Base-by-base conservation (phyloP, 345 rosid genomes). In the Clarkia xantiana region DNA sequence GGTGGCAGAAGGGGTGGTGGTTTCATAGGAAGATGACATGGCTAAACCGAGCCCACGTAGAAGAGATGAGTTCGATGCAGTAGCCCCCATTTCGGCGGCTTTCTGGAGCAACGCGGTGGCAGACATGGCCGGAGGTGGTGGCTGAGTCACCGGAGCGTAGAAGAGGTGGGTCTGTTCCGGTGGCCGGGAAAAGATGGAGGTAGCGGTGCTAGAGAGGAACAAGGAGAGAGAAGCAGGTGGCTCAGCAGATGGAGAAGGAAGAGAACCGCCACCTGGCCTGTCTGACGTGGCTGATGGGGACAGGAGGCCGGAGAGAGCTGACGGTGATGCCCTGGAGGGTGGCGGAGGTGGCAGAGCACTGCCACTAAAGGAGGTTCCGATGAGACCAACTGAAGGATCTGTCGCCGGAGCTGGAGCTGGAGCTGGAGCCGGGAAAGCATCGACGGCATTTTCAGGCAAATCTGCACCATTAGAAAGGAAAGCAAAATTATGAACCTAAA, bases 91-190 rank as follows among this genome's bases (percentile, higher is more conserved):
- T 60, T 84, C 89, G 11, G 96, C 98, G 40, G 98, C 98, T 47
- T 81, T 91, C 45, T 91, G 94, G 42, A 91, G 94, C 73, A 91
- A 63, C 39, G 98, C 98, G 0, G 98, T 91, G 13, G 98, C 98
- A 0, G 98, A 86, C 87, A 91, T 84, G 3, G 93, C 70, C 0
- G 94, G 81, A 29, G 36, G 9, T 29, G 36, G 4, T 10, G 36
- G 5, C 49, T 63, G 84, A 10, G 62, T 62, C 3, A 80, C 49
- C 1, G 65, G 70, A 5, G 62, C 19, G 23, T 72, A 69, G 52
- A 59, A 71, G 57, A 14, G 62, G 42, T 13, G 55, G 40, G 19
- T 43, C 44, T 54, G 66, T 29, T 61, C 71, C 17, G 70, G 68
- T 13, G 70, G 70, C 18, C 61, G 64, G 9, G 60, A n/a, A 59